Conservation (phyloP, 2,329 filamentous ascomycete species). For the Acarospora socialis region DNA sequence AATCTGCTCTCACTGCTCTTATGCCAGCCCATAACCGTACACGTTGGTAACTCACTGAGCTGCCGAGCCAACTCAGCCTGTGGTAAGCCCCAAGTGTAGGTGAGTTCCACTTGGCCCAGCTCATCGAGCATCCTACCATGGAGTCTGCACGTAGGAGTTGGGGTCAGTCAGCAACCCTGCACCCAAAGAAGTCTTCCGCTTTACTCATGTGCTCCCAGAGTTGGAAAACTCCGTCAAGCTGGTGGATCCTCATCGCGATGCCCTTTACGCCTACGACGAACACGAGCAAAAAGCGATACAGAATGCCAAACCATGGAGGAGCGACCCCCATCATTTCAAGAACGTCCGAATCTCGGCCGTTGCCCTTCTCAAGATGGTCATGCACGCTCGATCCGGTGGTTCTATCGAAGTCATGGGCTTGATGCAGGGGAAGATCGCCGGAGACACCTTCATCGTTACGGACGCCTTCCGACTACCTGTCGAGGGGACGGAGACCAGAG, state of each 20-base stretch:
- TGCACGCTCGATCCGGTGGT: slow-evolving; percentile 93
- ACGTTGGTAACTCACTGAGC: no score
- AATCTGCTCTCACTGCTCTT: no score
- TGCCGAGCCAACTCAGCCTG: no score
- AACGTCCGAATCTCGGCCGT: slow-evolving; percentile 85
- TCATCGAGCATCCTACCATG: no score
- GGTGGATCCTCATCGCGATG: slow-evolving; percentile 75
- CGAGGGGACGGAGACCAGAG: slow-evolving; percentile 94
- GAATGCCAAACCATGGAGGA: slow-evolving; percentile 56
- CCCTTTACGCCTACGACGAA: slow-evolving; percentile 72
- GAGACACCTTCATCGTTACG: slow-evolving; percentile 74
- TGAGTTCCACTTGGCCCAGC: no score
- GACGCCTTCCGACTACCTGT: slow-evolving; percentile 90
- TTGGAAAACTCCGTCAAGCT: slow-evolving; percentile 74
- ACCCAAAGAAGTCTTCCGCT: slow-evolving; percentile 1
- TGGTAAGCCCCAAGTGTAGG: no score
- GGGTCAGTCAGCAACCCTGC: no score
- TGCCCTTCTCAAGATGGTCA: slow-evolving; percentile 95
- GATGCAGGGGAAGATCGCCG: slow-evolving; percentile 88
- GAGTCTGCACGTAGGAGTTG: no score
- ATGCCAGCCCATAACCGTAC: no score
- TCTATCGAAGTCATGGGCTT: slow-evolving; percentile 91
- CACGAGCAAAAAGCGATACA: slow-evolving; percentile 53
- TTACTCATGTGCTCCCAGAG: no score
- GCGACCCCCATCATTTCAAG: slow-evolving; percentile 78